Base-by-base conservation (phyloP, 352 stramenopile genomes). In the Blastocystis sp. region DNA sequence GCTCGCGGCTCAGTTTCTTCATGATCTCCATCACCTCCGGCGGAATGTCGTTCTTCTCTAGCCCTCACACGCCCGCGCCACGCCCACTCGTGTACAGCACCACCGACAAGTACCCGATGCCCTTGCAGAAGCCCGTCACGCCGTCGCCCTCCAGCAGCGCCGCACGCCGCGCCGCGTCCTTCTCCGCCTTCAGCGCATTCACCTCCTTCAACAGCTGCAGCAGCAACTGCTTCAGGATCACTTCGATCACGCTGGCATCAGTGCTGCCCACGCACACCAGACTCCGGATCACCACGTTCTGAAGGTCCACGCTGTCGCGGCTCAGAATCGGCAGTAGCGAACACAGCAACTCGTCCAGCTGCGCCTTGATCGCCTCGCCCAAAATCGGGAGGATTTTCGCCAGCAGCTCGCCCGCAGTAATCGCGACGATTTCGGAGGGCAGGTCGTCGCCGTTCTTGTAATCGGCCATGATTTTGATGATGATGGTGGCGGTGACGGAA, bases 301-400 rank as follows among this genome's bases (percentile, higher is more conserved):
- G 74, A 0, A 84, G 45, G 2, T 45, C 40, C n/a, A 48, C 57
- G 24, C 45, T 68, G 42, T 84, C 74, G 34, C 66, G 57, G 11
- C 34, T 28, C 24, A 84, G 42, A 1, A 59, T 59, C 19, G 74
- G 74, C 38, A 84, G 74, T 0, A 88, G 68, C 52, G 68, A 76
- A 19, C 64, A 48, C 64, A 88, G 28, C 3, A 88, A 78, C 64
- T 79, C 68, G 43, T 88, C 78, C 52, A 88, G 68, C 68, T 88
- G 78, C 40, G 78, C 60, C 48, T 88, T 88, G 64, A 88, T 88
- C 1, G 78, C 78, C 60, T 88, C 78, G 21, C 78, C 78, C 14
- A 88, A 54, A 66, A 88, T 88, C 34, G 78, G 78, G 19, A 88
- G 54, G 45, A 88, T 88, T 40, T 59, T 60, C 34, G 78, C 64